Evolutionary conservation across 1,139 yeast genomes (phyloP).

Genomic region (Pichia norvegensis): DNA sequence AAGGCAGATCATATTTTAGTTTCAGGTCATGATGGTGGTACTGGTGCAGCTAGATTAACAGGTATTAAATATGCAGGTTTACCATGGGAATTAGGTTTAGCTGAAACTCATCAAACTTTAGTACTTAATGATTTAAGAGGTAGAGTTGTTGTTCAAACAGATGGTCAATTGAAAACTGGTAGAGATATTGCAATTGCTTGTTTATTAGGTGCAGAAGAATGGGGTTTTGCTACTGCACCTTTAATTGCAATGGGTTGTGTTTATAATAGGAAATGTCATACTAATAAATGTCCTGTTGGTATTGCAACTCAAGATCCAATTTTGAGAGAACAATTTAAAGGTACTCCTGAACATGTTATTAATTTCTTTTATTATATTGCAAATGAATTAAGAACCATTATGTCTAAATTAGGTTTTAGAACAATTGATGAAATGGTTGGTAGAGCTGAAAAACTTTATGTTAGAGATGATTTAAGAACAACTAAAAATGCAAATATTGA

Average conservation of each 20-base stretch:
- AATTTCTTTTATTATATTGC: constrained; percentile 94
- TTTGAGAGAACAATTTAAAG: constrained; percentile 82
- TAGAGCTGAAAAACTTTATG: constrained; percentile 81
- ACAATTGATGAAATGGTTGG: constrained; percentile 98
- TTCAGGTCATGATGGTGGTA: constrained; percentile 99
- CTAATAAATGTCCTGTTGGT: constrained; percentile 95
- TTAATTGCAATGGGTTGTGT: constrained; percentile 96
- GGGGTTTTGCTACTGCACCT: constrained; percentile 97
- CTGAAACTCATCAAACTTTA: constrained; percentile 95
- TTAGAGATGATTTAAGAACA: constrained; percentile 77
- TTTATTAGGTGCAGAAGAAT: constrained; percentile 94
- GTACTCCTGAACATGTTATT: constrained; percentile 97
- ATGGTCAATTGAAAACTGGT: constrained; percentile 95
- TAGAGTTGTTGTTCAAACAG: constrained; percentile 90
- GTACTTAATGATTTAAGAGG: constrained; percentile 95
- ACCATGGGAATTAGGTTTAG: constrained; percentile 98
- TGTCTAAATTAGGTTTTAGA: constrained; percentile 94
- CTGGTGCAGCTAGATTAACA: constrained; percentile 98
- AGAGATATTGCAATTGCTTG: constrained; percentile 95
- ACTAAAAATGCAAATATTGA: constrained; percentile 90
- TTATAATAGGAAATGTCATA: constrained; percentile 90
- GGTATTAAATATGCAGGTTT: constrained; percentile 95
- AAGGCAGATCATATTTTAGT: constrained; percentile 94
- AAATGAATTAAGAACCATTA: constrained; percentile 81
- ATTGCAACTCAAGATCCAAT: constrained; percentile 98